Base-by-base conservation (phyloP, 1,284 basidiomycete genomes). In the Microbotryum silenes-acaulis region DNA sequence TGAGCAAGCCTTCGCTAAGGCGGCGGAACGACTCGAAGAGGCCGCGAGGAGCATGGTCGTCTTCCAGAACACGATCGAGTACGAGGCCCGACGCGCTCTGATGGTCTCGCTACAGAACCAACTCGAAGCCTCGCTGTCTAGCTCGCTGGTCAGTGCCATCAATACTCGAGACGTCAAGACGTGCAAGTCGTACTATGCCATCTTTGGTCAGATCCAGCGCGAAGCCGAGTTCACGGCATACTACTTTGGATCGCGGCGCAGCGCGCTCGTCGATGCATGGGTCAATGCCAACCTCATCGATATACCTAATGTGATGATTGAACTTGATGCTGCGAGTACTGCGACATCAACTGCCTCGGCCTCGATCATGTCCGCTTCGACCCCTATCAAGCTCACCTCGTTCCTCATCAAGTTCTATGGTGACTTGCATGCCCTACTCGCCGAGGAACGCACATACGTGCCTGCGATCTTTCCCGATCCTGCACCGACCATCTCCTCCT, bases 71-170 rank as follows among this genome's bases (percentile, higher is more conserved):
- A 88, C 88, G 1, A 74, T 77, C 48, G 89, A 93, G 75, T 92
- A 89, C 74, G 91, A 96, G 72, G 83, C 82, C 45, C 82, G 91
- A 29, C 82, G 88, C 48, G 81, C 83, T 4, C 79, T 97, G 45
- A 84, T 97, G 82, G 83, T 91, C 63, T 89, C 85, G 65, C 80
- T 97, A 29, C 91, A 94, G 74, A 96, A 97, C 73, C 88, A 93
- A 74, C 83, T 97, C 47, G 92, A 97, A 77, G 88, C 89, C 1
- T 84, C 86, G 3, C 81, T 94, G 51, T 90, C 88, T 70, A 85
- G 89, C 12, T 88, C 89, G 1, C 79, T 97, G 59, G 86, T 90
- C 33, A 84, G 87, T 45, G 87, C 88, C 2, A 86, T 93, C 73
- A 86, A 83, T 63, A 79, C 81, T 5, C 82, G 84, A 65, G 89